Conservation (phyloP, 1,284 basidiomycete species). For the Ceratobasidium sp. region DNA sequence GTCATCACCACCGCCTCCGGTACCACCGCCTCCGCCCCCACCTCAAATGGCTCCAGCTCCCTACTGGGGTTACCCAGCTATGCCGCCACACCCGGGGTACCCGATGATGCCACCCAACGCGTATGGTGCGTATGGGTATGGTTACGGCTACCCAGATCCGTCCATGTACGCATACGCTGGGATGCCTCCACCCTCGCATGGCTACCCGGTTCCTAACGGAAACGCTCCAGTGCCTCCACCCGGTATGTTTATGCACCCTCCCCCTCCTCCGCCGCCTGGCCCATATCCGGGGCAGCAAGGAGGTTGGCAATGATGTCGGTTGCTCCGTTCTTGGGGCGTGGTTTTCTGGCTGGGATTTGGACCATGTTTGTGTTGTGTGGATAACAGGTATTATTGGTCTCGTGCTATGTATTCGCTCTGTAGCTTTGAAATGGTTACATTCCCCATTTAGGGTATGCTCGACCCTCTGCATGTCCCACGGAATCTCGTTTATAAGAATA, state of each 20-base stretch:
- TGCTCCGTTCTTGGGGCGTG: neutral
- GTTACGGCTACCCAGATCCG: conserved; percentile 34
- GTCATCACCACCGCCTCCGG: conserved; percentile 22
- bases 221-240: conserved; percentile 12
- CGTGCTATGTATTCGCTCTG: conserved; percentile 23
- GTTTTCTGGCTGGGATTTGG: neutral
- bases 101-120: conserved; percentile 4
- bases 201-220: conserved; percentile 36
- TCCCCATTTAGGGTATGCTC: neutral
- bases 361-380: neutral
- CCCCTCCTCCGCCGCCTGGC: conserved; percentile 31
- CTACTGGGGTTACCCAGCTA: conserved; percentile 40
- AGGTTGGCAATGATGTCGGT: conserved; percentile 14
- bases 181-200: conserved; percentile 20
- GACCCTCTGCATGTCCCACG: neutral
- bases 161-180: conserved; percentile 35
- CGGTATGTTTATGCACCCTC: conserved; percentile 24
- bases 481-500: too few species aligned
- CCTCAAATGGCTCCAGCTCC: conserved; percentile 23
- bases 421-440: conserved; percentile 1
- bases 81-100: conserved; percentile 25
- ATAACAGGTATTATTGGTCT: conserved; percentile 2
- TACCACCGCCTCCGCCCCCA: conserved; percentile 22
- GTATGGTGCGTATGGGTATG: conserved; percentile 20
- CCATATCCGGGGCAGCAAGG: conserved; percentile 29